phyloP scores from a whole-genome alignment of 2,329 filamentous ascomycete genomes.

The Xylariaceae sp. region DNA sequence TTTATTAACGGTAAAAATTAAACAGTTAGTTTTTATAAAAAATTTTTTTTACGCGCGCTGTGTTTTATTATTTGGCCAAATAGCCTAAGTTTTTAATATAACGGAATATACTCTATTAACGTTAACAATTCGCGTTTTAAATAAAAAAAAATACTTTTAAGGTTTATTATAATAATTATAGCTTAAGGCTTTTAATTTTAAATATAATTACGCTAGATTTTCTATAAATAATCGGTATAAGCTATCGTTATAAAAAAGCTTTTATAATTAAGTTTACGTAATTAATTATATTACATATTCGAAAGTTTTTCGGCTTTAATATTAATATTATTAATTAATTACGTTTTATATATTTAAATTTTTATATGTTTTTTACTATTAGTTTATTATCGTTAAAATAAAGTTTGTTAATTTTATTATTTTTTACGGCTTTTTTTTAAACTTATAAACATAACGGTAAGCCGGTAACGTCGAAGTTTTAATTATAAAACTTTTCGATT shows the following conservation, averaged over 20 bases:
- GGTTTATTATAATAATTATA: not conserved
- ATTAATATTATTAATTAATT: not conserved
- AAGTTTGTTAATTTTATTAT: not conserved
- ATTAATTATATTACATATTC: not conserved
- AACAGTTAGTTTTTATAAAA: too few species aligned
- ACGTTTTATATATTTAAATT: not conserved
- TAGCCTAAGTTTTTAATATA: too few species aligned
- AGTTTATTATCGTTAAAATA: constrained; percentile 15
- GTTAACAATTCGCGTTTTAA: too few species aligned
- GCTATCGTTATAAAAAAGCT: too few species aligned
- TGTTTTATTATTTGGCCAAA: too few species aligned
- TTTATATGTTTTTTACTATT: not conserved
- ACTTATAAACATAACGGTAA: not conserved
- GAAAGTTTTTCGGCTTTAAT: not conserved
- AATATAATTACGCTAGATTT: not conserved
- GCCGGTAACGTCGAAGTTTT: not conserved
- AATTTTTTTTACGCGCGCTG: too few species aligned
- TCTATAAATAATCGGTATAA: not conserved
- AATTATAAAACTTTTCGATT: not conserved
- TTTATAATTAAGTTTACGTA: not conserved
- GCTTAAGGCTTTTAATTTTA: not conserved
- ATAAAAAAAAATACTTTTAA: not conserved
- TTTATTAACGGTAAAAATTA: too few species aligned
- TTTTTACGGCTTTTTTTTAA: not conserved
- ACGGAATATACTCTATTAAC: too few species aligned